Evolutionary conservation across 106 monocot species (phyloP).

Genomic region (Platanthera zijinensis): DNA sequence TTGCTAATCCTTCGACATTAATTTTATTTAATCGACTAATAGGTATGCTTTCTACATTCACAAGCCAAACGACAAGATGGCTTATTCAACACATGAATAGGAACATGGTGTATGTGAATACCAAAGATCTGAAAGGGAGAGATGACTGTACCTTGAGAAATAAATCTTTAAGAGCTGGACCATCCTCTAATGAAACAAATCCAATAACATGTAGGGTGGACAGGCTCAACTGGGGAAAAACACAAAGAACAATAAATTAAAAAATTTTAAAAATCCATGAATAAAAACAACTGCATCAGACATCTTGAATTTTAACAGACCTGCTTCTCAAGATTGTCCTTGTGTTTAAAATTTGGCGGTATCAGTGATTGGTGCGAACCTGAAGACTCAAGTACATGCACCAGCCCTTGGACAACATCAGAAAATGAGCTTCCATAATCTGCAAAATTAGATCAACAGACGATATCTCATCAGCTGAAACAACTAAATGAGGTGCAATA

Average conservation of each 20-base stretch:
- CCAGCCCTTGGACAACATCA: conserved; percentile 78
- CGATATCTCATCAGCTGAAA: background rate
- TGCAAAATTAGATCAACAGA: conserved; percentile 21
- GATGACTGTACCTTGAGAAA: conserved; percentile 50
- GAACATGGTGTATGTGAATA: background rate
- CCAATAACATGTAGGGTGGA: conserved; percentile 79
- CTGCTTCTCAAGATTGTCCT: conserved; percentile 84
- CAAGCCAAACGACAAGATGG: background rate
- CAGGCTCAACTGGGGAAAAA: conserved; percentile 49
- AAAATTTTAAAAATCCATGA: background rate
- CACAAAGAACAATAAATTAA: conserved; percentile 2
- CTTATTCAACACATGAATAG: background rate
- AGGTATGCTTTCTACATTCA: background rate
- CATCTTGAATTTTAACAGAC: conserved; percentile 18
- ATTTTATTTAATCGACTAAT: background rate
- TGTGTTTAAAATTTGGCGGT: conserved; percentile 68
- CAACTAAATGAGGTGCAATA: background rate
- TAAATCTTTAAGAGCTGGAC: conserved; percentile 68
- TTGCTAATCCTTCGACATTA: too few relatives aligned
- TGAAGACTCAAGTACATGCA: conserved; percentile 69
- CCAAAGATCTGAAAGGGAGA: background rate
- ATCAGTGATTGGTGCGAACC: conserved; percentile 27
- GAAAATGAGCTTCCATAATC: conserved; percentile 90
- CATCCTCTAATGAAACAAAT: conserved; percentile 51
- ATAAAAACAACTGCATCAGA: background rate